Base-by-base conservation (phyloP, 2,329 filamentous ascomycete genomes). In the Fusarium sp. region DNA sequence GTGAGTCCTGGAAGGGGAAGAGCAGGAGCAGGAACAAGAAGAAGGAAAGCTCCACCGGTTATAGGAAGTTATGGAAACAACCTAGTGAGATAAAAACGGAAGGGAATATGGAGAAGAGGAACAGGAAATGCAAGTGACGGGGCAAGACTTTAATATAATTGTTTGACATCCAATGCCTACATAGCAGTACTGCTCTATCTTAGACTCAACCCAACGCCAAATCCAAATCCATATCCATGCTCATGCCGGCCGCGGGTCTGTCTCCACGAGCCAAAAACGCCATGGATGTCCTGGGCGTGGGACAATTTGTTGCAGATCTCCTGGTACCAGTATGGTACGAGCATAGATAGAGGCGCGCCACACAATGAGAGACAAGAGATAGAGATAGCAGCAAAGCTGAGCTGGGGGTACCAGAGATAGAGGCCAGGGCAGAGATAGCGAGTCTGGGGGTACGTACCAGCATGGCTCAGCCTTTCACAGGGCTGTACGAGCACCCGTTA, bases 61-160 rank as follows among this genome's bases (percentile, higher is more conserved):
- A 37, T 19, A 63, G 48, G 31, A 63, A 63, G 64, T 52, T 58
- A 69, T 52, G 66, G 39, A 69, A 64, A 46, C 41, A 69, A 69
- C 58, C 65, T 44, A 69, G 49, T 58, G 35, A 12, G 46, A 69
- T 63, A 69, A 33, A 57, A 69, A 38, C 35, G 45, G 65, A 58
- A 52, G 10, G 29, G 62, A n/a, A 45, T 64, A 69, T 63, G 64
- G 51, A 69, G 45, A 57, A 33, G 45, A 29, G 49, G 23, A 46
- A 57, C 45, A 45, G 35, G 35, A 56, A 44, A 46, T 38, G 45
- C 35, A 25, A 31, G 41, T 42, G 66, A 69, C 18, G 64, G 66
- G 66, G 66, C 51, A 52, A 69, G 66, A 69, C 64, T 69, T 64
- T 69, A 69, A 69, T 69, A 69, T 69, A 69, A 64, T 64, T 64